These are phyloP conservation scores for Saturnispora mendoncae DNA, from an alignment of 805 yeast species.

Conservation along the genomic window DNA sequence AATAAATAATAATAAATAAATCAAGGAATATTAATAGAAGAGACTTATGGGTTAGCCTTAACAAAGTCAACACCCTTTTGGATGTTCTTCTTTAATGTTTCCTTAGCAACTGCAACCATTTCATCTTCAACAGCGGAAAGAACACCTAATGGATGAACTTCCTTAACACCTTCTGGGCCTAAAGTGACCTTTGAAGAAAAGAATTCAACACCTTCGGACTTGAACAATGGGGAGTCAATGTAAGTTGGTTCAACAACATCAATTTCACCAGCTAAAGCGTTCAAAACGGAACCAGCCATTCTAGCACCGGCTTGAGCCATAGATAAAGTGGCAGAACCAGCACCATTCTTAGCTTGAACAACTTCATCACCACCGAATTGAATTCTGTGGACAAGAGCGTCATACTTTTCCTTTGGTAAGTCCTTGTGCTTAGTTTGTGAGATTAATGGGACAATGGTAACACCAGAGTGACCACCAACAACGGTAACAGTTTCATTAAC, in stretches of 20 bases:
- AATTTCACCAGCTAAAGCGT: slow-evolving; percentile 40
- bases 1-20: slow-evolving; percentile 7
- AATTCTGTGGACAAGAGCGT: slow-evolving; percentile 69
- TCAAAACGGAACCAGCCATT: slow-evolving; percentile 58
- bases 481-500: slow-evolving; percentile 35
- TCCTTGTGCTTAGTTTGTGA: slow-evolving; percentile 33
- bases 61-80: slow-evolving; percentile 89
- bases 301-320: slow-evolving; percentile 90
- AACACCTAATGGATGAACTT: slow-evolving; percentile 70
- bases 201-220: slow-evolving; percentile 88
- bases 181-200: slow-evolving; percentile 92
- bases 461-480: slow-evolving; percentile 52
- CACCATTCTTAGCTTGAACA: slow-evolving; percentile 89
- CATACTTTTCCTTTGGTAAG: slow-evolving; percentile 22
- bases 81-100: slow-evolving; percentile 84
- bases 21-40: neutral
- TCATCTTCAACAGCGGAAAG: slow-evolving; percentile 73
- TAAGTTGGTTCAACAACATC: slow-evolving; percentile 45
- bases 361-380: slow-evolving; percentile 91
- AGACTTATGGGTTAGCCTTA: slow-evolving; percentile 50
- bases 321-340: slow-evolving; percentile 89
- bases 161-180: slow-evolving; percentile 83
- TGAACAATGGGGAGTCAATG: slow-evolving; percentile 71
- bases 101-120: slow-evolving; percentile 75
- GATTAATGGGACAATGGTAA: slow-evolving; percentile 43